A percentile compares a stretch with the other conserved stretches of the same genome.
Conservation (phyloP, 345 rosid genomes). For the Isatis tinctoria region DNA sequence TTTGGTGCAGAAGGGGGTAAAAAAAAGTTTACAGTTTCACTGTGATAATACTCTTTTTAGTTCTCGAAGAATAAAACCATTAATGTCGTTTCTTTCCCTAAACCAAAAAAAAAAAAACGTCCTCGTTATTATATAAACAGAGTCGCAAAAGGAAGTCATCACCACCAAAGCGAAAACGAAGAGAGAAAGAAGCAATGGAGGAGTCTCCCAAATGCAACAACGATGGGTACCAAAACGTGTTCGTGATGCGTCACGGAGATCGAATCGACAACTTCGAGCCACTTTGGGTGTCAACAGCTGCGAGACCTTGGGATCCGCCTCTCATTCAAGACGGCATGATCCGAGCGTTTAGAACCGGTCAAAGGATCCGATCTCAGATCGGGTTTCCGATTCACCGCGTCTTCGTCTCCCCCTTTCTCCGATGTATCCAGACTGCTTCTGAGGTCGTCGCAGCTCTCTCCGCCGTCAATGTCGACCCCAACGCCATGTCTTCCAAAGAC, state of each 20-base stretch:
- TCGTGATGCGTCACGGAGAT: constrained; percentile 95
- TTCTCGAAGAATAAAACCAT: too few species aligned
- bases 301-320: constrained; percentile 83
- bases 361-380: constrained; percentile 42
- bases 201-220: constrained; percentile 11
- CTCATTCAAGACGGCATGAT: constrained; percentile 43
- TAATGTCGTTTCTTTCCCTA: too few species aligned
- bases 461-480: constrained; percentile 34
- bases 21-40: background rate
- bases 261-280: constrained; percentile 66
- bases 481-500: constrained; percentile 32
- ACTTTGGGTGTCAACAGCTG: constrained; percentile 54
- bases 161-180: background rate
- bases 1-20: too few species aligned
- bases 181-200: constrained; percentile 13
- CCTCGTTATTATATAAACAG: background rate
- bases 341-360: constrained; percentile 51
- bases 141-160: background rate
- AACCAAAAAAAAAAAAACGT: too few species aligned
- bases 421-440: constrained; percentile 75
- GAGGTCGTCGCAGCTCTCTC: constrained; percentile 55
- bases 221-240: constrained; percentile 46
- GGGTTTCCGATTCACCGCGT: constrained; percentile 75
- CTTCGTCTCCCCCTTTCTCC: constrained; percentile 79
- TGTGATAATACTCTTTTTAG: too few species aligned